A percentile compares a stretch with the other conserved stretches of the same genome.
phyloP scores from a whole-genome alignment of 2,329 filamentous ascomycete genomes.

The Pseudogymnoascus destructans region DNA sequence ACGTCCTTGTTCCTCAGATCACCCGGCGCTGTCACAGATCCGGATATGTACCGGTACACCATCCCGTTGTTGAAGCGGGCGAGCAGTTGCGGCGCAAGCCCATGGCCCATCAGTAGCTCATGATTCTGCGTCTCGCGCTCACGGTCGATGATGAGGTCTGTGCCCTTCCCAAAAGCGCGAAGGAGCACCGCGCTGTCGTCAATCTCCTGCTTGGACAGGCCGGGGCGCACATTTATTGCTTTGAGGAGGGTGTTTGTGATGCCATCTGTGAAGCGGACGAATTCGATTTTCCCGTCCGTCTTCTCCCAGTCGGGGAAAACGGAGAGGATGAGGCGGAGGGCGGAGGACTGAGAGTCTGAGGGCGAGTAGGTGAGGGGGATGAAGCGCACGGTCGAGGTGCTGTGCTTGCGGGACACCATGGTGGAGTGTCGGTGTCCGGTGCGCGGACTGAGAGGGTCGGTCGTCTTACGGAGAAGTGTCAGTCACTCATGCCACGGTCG shows the following conservation, averaged over 20 bases:
- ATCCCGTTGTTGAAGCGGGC: slow-evolving; percentile 94
- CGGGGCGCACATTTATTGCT: slow-evolving; percentile 55
- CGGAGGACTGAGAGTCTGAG: slow-evolving; percentile 64
- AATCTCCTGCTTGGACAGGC: slow-evolving; percentile 60
- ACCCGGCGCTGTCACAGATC: slow-evolving; percentile 63
- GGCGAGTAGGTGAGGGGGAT: slow-evolving; percentile 71
- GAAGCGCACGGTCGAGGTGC: slow-evolving; percentile 35
- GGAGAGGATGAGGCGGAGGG: slow-evolving; percentile 63
- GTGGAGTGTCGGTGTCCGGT: background rate
- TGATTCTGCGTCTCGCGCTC: slow-evolving; percentile 72
- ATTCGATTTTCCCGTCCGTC: slow-evolving; percentile 61
- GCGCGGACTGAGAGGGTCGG: background rate
- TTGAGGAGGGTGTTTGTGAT: slow-evolving; percentile 92
- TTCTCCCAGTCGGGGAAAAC: slow-evolving; percentile 74
- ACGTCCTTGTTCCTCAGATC: slow-evolving; percentile 66
- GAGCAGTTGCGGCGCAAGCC: slow-evolving; percentile 74
- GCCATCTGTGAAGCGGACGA: slow-evolving; percentile 88
- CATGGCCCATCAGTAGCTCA: slow-evolving; percentile 69
- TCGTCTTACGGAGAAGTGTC: slow-evolving; percentile 1
- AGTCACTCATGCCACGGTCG: background rate
- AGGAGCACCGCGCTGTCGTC: slow-evolving; percentile 79
- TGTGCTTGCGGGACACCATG: slow-evolving; percentile 10
- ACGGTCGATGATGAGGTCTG: slow-evolving; percentile 89
- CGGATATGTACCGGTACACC: slow-evolving; percentile 81
- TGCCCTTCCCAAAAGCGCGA: slow-evolving; percentile 87